Evolutionary conservation across 768 basidiomycete genomes (phyloP).

Genomic region (Chalciporus piperatus): DNA sequence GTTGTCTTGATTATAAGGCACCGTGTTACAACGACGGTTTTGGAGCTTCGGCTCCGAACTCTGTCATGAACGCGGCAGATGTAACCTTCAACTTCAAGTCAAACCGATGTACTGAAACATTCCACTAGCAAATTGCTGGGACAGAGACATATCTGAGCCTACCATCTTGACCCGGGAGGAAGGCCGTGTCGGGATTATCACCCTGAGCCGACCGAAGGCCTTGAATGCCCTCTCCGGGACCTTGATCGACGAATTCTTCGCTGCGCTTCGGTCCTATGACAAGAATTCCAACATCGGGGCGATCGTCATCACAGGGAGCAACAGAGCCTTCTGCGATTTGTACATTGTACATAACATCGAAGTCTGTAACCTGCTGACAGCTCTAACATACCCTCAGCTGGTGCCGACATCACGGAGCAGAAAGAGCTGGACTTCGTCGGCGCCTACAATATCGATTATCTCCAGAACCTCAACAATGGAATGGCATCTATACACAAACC

Average conservation of each 20-base stretch:
- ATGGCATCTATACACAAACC: constrained; percentile 71
- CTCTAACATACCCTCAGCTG: constrained; percentile 41
- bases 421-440: constrained; percentile 68
- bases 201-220: constrained; percentile 81
- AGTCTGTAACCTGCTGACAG: constrained; percentile 20
- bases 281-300: constrained; percentile 69
- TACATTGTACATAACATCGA: too few relatives aligned
- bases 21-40: too few relatives aligned
- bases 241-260: constrained; percentile 76
- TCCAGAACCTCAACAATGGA: constrained; percentile 42
- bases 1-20: too few relatives aligned
- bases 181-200: constrained; percentile 49
- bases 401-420: constrained; percentile 99
- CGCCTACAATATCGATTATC: constrained; percentile 45
- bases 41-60: too few relatives aligned
- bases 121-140: neutral
- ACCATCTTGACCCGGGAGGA: constrained; percentile 20
- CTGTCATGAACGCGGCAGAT: too few relatives aligned
- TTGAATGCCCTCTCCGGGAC: constrained; percentile 83
- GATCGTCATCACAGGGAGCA: constrained; percentile 88
- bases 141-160: constrained; percentile 22
- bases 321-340: constrained; percentile 62
- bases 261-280: constrained; percentile 66
- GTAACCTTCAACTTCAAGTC: too few relatives aligned
- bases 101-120: too few relatives aligned